These are phyloP conservation scores for Neofusicoccum cordaticola DNA, from an alignment of 2,329 filamentous ascomycete genomes.

Conservation along the genomic window DNA sequence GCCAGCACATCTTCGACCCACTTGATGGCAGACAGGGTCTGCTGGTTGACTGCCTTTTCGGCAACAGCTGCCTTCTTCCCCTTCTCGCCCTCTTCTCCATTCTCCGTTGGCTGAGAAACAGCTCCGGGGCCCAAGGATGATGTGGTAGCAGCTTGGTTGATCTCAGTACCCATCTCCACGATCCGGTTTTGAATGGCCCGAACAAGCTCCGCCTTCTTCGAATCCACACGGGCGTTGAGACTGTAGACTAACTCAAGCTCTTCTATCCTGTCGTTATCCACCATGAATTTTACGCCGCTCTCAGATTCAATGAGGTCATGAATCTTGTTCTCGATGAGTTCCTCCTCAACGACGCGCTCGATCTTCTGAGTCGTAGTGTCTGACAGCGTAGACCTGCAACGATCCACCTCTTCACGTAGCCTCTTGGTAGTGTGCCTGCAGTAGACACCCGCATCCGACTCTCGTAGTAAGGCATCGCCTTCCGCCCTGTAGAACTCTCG, in stretches of 20 bases:
- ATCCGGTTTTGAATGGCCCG: constrained; percentile 71
- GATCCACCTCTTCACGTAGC: constrained; percentile 74
- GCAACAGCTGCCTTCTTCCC: constrained; percentile 42
- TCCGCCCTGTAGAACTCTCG: constrained; percentile 72
- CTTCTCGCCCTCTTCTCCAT: constrained; percentile 51
- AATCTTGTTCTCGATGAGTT: constrained; percentile 75
- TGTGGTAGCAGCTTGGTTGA: constrained; percentile 62
- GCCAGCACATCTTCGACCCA: constrained; percentile 91
- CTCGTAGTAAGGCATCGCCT: constrained; percentile 69
- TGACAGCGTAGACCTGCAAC: constrained; percentile 80
- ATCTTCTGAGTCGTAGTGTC: constrained; percentile 70
- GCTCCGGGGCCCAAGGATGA: background rate
- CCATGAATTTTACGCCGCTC: constrained; percentile 83
- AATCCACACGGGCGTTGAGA: constrained; percentile 74
- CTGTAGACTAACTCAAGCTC: constrained; percentile 80
- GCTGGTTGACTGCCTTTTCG: constrained; percentile 63
- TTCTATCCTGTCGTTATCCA: constrained; percentile 79
- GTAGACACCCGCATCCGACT: constrained; percentile 79
- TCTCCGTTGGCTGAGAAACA: constrained; percentile 36
- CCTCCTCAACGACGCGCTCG: constrained; percentile 71
- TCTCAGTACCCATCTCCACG: constrained; percentile 74
- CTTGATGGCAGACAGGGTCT: constrained; percentile 82
- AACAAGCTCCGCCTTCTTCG: constrained; percentile 67
- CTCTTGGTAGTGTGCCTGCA: constrained; percentile 72
- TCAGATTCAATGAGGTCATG: constrained; percentile 81